Conservation (phyloP, 805 yeast genomes). For the Priceomyces medius region DNA sequence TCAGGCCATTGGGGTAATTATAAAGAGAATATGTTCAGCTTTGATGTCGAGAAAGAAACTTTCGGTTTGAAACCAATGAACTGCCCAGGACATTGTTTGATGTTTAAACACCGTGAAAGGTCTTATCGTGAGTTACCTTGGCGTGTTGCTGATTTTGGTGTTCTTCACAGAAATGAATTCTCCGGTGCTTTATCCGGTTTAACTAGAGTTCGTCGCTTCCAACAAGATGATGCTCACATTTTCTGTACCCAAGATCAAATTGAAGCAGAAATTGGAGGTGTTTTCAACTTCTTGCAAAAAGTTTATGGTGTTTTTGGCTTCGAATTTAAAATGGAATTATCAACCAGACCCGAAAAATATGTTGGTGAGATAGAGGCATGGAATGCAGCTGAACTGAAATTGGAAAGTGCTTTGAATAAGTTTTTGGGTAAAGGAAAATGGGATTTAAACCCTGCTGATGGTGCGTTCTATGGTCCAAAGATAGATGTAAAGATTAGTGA, state of each 20-base stretch:
- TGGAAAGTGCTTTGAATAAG: conserved; percentile 76
- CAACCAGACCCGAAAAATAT: conserved; percentile 95
- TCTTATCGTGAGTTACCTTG: conserved; percentile 96
- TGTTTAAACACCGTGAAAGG: conserved; percentile 89
- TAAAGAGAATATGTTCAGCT: conserved; percentile 95
- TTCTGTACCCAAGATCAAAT: conserved; percentile 94
- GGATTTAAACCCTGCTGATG: conserved; percentile 96
- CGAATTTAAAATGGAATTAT: conserved; percentile 93
- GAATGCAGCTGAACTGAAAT: conserved; percentile 85
- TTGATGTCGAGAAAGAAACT: conserved; percentile 94
- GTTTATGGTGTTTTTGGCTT: conserved; percentile 92
- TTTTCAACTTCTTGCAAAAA: conserved; percentile 80
- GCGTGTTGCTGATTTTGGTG: conserved; percentile 99
- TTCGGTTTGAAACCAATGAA: conserved; percentile 95
- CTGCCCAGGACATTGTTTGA: conserved; percentile 90
- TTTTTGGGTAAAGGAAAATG: conserved; percentile 80
- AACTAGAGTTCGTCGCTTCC: conserved; percentile 98
- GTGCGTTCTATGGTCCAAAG: conserved; percentile 95
- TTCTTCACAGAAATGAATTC: conserved; percentile 93
- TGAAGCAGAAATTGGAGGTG: conserved; percentile 76
- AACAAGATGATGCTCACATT: conserved; percentile 98
- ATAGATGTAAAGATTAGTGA: conserved; percentile 95
- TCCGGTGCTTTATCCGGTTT: conserved; percentile 88
- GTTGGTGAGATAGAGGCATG: conserved; percentile 94
- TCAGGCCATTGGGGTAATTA: conserved; percentile 99